A percentile compares a stretch with the other conserved stretches of the same genome.
phyloP scores from a whole-genome alignment of 148 eudicot genomes.

The Cornus suecica region DNA sequence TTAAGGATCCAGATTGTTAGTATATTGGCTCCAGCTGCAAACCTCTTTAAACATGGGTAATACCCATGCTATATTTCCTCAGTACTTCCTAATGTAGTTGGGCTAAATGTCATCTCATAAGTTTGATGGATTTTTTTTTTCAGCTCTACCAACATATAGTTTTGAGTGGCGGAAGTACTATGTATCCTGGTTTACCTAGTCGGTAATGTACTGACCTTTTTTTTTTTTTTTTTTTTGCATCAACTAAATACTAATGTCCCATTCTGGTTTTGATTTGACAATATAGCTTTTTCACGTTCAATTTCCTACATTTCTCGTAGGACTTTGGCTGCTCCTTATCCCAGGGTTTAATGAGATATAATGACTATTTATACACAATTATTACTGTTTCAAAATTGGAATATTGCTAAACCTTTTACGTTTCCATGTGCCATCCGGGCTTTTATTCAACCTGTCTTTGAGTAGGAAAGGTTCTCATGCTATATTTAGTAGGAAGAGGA shows the following conservation, averaged over 20 bases:
- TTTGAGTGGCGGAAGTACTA: constrained; percentile 96
- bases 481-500: background rate
- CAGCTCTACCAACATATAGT: constrained; percentile 99
- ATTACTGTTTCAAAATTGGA: background rate
- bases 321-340: background rate
- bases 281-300: background rate
- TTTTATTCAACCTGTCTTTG: background rate
- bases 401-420: background rate
- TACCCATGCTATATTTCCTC: background rate
- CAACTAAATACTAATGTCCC: background rate
- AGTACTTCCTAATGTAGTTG: background rate
- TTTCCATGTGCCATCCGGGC: background rate
- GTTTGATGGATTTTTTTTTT: constrained; percentile 30
- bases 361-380: background rate
- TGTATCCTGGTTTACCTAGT: constrained; percentile 99
- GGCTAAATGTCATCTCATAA: constrained; percentile 6
- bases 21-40: background rate
- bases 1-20: background rate
- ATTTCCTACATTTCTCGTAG: background rate
- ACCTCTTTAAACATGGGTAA: background rate
- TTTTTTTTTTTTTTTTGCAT: background rate
- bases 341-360: background rate
- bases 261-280: no score
- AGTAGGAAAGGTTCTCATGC: background rate
- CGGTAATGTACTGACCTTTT: constrained; percentile 49